These are phyloP conservation scores for Penicillium manginii DNA, from an alignment of 495 filamentous ascomycete species.

Conservation along the genomic window DNA sequence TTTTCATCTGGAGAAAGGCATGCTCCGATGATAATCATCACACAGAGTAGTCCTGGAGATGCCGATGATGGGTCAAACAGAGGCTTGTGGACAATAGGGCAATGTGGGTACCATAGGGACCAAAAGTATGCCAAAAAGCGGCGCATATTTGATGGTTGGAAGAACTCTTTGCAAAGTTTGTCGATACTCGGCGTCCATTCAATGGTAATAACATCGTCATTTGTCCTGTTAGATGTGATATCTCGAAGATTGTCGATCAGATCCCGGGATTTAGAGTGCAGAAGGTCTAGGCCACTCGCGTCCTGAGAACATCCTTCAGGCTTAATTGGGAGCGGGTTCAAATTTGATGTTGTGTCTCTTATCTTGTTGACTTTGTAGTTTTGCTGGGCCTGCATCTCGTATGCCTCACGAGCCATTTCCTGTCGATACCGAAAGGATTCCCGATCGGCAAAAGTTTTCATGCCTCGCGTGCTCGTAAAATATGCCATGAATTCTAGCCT, in stretches of 20 bases:
- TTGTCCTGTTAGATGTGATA: conserved; percentile 13
- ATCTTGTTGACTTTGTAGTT: not conserved
- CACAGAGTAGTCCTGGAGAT: conserved; percentile 17
- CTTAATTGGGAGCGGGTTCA: not conserved
- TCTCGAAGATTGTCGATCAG: conserved; percentile 16
- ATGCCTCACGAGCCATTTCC: conserved; percentile 14
- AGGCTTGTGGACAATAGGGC: conserved; percentile 28
- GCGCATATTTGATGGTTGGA: conserved; percentile 19
- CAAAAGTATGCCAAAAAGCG: conserved; percentile 31
- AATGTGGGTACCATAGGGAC: conserved; percentile 31
- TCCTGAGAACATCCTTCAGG: not conserved
- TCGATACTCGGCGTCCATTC: conserved; percentile 17
- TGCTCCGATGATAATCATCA: conserved; percentile 30
- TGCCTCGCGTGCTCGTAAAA: conserved; percentile 30
- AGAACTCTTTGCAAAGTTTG: conserved; percentile 15
- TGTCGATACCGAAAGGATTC: conserved; percentile 25
- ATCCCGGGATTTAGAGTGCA: conserved; percentile 17
- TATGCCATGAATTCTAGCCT: conserved; percentile 29
- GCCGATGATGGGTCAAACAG: conserved; percentile 20
- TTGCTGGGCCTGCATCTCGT: conserved; percentile 1
- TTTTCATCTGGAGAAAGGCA: conserved; percentile 22
- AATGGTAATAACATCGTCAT: conserved; percentile 19
- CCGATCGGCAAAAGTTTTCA: conserved; percentile 27
- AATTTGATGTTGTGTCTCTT: not conserved
- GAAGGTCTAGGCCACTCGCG: conserved; percentile 1